Percentiles rank a stretch among this genome's conserved stretches.
Evolutionary conservation across 495 filamentous ascomycete genomes (phyloP).

Genomic region (Talaromyces nanjingensis): DNA sequence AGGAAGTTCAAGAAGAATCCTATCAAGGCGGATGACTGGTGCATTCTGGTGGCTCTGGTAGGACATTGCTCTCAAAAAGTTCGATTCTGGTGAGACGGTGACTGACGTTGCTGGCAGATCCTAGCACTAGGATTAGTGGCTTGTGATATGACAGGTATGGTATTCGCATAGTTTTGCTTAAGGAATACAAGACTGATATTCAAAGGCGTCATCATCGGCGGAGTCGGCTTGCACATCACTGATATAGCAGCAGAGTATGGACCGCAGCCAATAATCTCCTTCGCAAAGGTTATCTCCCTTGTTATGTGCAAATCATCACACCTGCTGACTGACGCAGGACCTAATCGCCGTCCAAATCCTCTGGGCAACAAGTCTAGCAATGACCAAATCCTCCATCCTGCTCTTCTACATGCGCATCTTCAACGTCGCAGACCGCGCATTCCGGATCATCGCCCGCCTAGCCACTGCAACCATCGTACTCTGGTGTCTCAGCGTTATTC

Average conservation of each 20-base stretch:
- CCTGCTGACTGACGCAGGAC: not conserved
- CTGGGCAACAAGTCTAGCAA: constrained; percentile 18
- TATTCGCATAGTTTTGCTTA: not conserved
- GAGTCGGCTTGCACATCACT: not conserved
- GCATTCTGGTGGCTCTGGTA: not conserved
- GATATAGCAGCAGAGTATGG: not conserved
- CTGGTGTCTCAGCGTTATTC: too few relatives aligned
- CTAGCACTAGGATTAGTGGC: not conserved
- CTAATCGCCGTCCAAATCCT: constrained; percentile 10
- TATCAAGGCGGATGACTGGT: not conserved
- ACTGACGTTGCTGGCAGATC: not conserved
- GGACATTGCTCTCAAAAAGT: not conserved
- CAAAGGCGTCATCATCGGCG: not conserved
- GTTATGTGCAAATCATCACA: too few relatives aligned
- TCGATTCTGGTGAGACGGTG: not conserved
- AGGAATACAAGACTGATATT: not conserved
- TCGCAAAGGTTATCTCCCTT: not conserved
- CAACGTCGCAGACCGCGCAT: constrained; percentile 15
- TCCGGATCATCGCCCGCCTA: constrained; percentile 17
- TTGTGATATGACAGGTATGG: not conserved
- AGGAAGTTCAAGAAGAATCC: not conserved
- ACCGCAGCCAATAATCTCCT: not conserved
- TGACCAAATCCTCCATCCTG: constrained; percentile 25
- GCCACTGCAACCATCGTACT: too few relatives aligned
- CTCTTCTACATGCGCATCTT: constrained; percentile 25